A percentile compares a stretch with the other conserved stretches of the same genome.
phyloP scores from a whole-genome alignment of 1,284 basidiomycete species.

The Afroboletus lepidellus region DNA sequence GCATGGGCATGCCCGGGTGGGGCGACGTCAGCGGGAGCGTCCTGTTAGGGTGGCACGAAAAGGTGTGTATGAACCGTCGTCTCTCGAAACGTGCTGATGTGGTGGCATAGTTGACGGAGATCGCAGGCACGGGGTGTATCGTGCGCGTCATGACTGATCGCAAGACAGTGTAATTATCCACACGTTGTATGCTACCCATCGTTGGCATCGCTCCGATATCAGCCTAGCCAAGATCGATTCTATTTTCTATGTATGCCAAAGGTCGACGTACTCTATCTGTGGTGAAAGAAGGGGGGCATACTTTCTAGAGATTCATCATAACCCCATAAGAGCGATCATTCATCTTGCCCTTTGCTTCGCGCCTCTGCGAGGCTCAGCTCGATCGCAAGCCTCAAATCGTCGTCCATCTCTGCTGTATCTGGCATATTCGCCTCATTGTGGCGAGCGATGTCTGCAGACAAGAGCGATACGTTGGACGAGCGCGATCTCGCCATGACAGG shows the following conservation, averaged over 20 bases:
- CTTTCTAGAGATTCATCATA: conserved; percentile 1
- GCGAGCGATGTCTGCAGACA: conserved; percentile 16
- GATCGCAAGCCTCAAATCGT: conserved; percentile 52
- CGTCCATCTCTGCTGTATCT: conserved; percentile 42
- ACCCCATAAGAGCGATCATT: conserved; percentile 9
- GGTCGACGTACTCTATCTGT: conserved; percentile 4
- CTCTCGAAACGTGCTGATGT: conserved; percentile 5
- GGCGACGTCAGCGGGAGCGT: conserved; percentile 88
- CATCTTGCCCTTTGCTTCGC: conserved; percentile 37
- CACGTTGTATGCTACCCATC: not conserved
- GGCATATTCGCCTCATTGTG: not conserved
- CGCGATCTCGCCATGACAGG: conserved; percentile 8
- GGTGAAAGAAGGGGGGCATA: not conserved
- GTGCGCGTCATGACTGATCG: conserved; percentile 97
- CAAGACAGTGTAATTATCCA: conserved; percentile 61
- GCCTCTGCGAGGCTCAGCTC: conserved; percentile 60
- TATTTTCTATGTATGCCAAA: conserved; percentile 1
- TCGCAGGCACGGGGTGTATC: conserved; percentile 94
- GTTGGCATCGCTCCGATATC: not conserved
- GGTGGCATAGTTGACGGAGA: conserved; percentile 78
- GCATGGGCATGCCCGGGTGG: conserved; percentile 82
- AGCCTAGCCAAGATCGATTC: not conserved
- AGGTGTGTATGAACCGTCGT: conserved; percentile 23
- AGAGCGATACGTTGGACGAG: conserved; percentile 10
- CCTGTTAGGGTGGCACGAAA: conserved; percentile 50